phyloP scores from a whole-genome alignment of 768 basidiomycete species.

The Macrolepiota fuliginosa region DNA sequence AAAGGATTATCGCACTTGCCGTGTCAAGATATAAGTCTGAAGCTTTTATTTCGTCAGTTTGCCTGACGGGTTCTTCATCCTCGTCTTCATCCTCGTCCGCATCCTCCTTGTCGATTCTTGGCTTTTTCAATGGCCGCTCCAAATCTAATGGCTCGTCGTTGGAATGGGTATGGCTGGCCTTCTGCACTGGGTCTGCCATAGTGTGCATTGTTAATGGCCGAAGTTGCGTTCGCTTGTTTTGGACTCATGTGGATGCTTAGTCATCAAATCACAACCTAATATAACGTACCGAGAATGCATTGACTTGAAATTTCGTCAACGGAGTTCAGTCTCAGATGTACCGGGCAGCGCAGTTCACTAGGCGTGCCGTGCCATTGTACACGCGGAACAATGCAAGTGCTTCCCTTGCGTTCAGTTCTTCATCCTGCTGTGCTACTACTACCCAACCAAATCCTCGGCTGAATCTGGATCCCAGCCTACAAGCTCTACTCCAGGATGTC shows the following conservation, averaged over 20 bases:
- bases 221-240: background rate
- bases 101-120: constrained; percentile 21
- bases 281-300: background rate
- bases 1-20: constrained; percentile 42
- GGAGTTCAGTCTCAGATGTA: background rate
- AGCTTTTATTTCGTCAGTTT: constrained; percentile 40
- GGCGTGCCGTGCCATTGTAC: background rate
- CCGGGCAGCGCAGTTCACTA: constrained; percentile 1
- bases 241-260: background rate
- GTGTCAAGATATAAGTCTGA: constrained; percentile 96
- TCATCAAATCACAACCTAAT: constrained; percentile 3
- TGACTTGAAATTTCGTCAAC: background rate
- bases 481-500: constrained; percentile 60
- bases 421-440: constrained; percentile 21
- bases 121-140: constrained; percentile 35
- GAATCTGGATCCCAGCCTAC: constrained; percentile 64
- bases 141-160: constrained; percentile 13
- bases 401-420: constrained; percentile 20
- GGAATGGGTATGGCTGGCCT: constrained; percentile 12
- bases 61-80: constrained; percentile 27
- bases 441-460: constrained; percentile 57
- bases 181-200: constrained; percentile 14
- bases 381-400: background rate
- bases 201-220: background rate
- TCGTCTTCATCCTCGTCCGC: constrained; percentile 29